Evolutionary conservation across 1,284 basidiomycete species (phyloP).

Genomic region (Moesziomyces parantarcticus): DNA sequence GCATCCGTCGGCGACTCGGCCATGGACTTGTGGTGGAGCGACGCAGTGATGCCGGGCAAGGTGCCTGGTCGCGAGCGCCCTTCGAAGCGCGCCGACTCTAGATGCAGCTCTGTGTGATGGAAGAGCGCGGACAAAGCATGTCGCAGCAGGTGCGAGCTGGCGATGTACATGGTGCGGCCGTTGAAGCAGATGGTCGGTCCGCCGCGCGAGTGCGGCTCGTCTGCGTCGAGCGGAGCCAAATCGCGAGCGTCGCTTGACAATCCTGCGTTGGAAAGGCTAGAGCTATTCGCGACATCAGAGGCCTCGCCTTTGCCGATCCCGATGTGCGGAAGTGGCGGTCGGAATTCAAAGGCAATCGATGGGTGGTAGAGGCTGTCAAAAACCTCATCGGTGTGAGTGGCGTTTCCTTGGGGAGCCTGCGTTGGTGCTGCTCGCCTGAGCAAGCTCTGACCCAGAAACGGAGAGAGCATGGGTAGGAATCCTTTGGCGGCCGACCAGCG

Average conservation of each 20-base stretch:
- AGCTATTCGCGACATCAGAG: background rate
- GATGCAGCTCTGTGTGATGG: conserved; percentile 41
- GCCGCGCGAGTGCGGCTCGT: conserved; percentile 24
- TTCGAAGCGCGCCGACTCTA: conserved; percentile 53
- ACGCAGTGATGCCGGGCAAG: conserved; percentile 41
- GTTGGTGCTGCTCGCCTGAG: conserved; percentile 18
- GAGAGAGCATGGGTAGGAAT: conserved; percentile 25
- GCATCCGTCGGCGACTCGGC: background rate
- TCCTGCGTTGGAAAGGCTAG: background rate
- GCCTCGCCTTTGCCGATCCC: conserved; percentile 23
- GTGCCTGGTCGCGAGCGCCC: conserved; percentile 31
- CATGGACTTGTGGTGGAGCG: conserved; percentile 9
- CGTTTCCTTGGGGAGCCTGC: background rate
- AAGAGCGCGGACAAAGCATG: conserved; percentile 58
- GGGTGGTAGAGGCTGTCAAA: conserved; percentile 56
- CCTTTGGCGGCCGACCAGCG: conserved; percentile 13
- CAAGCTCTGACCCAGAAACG: conserved; percentile 40
- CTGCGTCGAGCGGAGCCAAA: conserved; percentile 3
- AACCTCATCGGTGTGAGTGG: background rate
- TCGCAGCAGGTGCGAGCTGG: conserved; percentile 55
- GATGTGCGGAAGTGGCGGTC: conserved; percentile 40
- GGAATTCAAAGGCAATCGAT: conserved; percentile 50
- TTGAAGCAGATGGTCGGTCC: conserved; percentile 54
- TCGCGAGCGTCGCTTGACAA: background rate
- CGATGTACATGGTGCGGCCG: conserved; percentile 58